Evolutionary conservation across 345 rosid species (phyloP).

Genomic region (Microcos paniculata): DNA sequence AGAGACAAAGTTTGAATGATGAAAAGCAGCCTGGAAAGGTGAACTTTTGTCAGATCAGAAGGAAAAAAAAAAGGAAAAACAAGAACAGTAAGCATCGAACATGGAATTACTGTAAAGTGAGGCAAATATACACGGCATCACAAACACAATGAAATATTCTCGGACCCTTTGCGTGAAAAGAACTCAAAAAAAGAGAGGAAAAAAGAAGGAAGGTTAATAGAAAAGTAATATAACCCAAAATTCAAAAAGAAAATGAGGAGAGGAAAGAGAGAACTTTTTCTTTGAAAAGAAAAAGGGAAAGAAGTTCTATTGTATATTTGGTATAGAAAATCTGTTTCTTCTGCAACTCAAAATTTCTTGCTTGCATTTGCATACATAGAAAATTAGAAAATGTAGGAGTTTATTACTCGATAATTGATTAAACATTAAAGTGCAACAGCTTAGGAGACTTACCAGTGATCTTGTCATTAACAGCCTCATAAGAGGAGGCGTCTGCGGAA

Average conservation of each 20-base stretch:
- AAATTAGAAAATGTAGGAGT: conserved; percentile 5
- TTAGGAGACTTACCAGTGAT: conserved; percentile 58
- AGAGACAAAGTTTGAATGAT: conserved; percentile 35
- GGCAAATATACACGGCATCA: not conserved
- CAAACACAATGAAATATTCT: conserved; percentile 30
- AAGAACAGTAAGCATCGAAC: conserved; percentile 28
- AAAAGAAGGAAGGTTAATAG: not conserved
- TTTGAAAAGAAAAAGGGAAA: not conserved
- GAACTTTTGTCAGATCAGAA: conserved; percentile 28
- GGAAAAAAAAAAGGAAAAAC: conserved; percentile 29
- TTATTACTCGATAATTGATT: not conserved
- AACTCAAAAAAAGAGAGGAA: not conserved
- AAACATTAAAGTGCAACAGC: not conserved
- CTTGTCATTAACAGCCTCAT: conserved; percentile 69
- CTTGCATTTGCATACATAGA: not conserved
- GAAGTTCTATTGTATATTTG: conserved; percentile 31
- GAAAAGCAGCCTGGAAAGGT: conserved; percentile 27
- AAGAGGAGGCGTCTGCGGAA: conserved; percentile 58
- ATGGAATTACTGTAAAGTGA: conserved; percentile 35
- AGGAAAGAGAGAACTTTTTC: not conserved
- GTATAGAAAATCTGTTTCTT: conserved; percentile 26
- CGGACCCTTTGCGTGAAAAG: conserved; percentile 29
- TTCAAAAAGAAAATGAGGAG: not conserved
- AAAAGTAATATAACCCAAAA: not conserved
- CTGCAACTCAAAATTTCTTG: conserved; percentile 6